Evolutionary conservation across 768 basidiomycete species (phyloP).

Genomic region (Postia placenta): DNA sequence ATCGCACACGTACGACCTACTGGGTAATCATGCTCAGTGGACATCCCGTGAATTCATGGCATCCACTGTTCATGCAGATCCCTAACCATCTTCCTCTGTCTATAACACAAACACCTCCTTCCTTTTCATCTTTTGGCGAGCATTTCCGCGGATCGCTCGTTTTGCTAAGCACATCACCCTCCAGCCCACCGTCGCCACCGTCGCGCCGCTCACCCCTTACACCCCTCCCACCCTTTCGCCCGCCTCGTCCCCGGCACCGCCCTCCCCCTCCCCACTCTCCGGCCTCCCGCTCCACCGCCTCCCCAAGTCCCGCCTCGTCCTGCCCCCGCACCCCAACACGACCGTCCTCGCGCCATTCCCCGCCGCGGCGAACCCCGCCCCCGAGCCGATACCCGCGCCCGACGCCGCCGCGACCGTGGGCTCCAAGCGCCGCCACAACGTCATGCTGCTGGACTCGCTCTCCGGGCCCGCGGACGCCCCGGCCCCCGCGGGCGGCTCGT

Average conservation of each 20-base stretch:
- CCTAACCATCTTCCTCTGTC: too few relatives aligned
- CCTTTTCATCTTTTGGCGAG: too few relatives aligned
- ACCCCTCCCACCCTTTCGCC: conserved; percentile 20
- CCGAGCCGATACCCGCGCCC: conserved; percentile 11
- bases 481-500: conserved; percentile 29
- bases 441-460: conserved; percentile 66
- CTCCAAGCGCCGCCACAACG: conserved; percentile 69
- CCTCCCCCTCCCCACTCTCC: conserved; percentile 9
- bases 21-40: too few relatives aligned
- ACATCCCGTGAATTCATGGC: too few relatives aligned
- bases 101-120: too few relatives aligned
- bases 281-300: conserved; percentile 19
- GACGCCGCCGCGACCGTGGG: conserved; percentile 43
- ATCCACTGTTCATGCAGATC: too few relatives aligned
- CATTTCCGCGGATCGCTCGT: too few relatives aligned
- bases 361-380: conserved; percentile 2
- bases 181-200: conserved; percentile 1
- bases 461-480: conserved; percentile 29
- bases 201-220: neutral
- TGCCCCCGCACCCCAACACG: conserved; percentile 10
- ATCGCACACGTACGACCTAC: too few relatives aligned
- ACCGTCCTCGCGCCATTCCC: conserved; percentile 6
- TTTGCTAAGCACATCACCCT: too few relatives aligned
- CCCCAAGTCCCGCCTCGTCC: conserved; percentile 24
- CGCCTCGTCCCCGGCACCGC: conserved; percentile 9